These are phyloP conservation scores for Talaromyces sp. DNA, from an alignment of 2,329 filamentous ascomycete genomes.

Conservation along the genomic window DNA sequence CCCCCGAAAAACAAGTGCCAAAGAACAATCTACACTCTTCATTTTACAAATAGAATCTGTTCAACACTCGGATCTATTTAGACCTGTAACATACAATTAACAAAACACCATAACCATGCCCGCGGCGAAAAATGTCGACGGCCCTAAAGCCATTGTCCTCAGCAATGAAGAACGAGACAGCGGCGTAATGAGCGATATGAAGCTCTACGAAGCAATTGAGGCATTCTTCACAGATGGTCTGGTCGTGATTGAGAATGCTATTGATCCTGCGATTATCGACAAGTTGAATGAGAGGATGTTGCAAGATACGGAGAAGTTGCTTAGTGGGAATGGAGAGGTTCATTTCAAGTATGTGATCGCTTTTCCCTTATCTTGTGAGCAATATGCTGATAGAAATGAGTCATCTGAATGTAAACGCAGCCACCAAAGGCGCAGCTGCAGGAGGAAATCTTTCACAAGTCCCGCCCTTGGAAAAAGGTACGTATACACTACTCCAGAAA, in stretches of 20 bases:
- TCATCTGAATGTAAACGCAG: conserved; percentile 8
- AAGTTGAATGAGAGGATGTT: conserved; percentile 14
- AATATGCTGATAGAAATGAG: not conserved
- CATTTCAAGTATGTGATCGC: conserved; percentile 1
- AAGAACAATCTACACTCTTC: not conserved
- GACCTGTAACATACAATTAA: not conserved
- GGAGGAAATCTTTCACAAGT: conserved; percentile 16
- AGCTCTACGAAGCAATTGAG: conserved; percentile 12
- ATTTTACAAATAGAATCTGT: not conserved
- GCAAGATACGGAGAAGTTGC: conserved; percentile 13
- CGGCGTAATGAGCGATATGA: conserved; percentile 13
- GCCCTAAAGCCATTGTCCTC: conserved; percentile 1
- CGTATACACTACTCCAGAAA: not conserved
- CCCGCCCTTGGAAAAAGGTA: conserved; percentile 11
- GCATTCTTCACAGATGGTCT: conserved; percentile 11
- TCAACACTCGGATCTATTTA: not conserved
- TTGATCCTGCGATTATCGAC: conserved; percentile 4
- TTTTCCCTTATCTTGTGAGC: not conserved
- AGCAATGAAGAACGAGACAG: conserved; percentile 11
- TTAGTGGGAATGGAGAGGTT: not conserved
- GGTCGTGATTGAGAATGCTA: conserved; percentile 14
- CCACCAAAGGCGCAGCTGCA: conserved; percentile 9
- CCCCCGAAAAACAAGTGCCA: not conserved
- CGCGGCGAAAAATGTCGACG: not conserved
- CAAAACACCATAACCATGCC: not conserved